Conservation (phyloP, 202 grass and related monocot species). For the Carex arenaria region DNA sequence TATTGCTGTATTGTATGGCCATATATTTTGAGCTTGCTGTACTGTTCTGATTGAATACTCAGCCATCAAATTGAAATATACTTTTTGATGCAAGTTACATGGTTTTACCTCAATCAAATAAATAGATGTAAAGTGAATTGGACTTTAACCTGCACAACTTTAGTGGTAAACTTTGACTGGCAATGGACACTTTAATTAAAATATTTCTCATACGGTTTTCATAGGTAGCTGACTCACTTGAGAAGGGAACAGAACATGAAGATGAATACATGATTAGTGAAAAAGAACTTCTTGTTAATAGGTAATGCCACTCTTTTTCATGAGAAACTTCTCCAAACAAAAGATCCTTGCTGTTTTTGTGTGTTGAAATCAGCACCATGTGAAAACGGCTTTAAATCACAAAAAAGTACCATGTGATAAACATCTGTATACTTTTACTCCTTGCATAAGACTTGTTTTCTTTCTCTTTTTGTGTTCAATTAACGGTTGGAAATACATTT, state of each 20-base stretch:
- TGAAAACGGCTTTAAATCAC: not conserved
- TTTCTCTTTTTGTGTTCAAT: not conserved
- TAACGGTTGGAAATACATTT: not conserved
- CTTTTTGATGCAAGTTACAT: not conserved
- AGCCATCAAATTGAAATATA: not conserved
- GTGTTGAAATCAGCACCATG: slow-evolving; percentile 3
- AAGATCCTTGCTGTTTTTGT: slow-evolving; percentile 3
- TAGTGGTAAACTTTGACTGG: not conserved
- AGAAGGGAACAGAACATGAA: slow-evolving; percentile 99
- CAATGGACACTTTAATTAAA: not conserved
- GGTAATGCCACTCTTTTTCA: slow-evolving; percentile 31
- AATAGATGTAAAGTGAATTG: not conserved
- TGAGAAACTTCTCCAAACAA: slow-evolving; percentile 2
- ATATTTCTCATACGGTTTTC: slow-evolving; percentile 29
- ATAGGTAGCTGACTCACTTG: slow-evolving; percentile 94
- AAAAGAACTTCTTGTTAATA: slow-evolving; percentile 91
- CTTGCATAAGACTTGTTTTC: not conserved
- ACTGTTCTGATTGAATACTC: not conserved
- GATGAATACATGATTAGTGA: slow-evolving; percentile 99
- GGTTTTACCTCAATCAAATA: not conserved
- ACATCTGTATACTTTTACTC: not conserved
- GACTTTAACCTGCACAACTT: not conserved
- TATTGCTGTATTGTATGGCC: not conserved
- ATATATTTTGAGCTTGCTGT: not conserved
- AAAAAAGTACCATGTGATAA: not conserved